Evolutionary conservation across 2,329 filamentous ascomycete species (phyloP).

Genomic region (Aureobasidium melanogenum): DNA sequence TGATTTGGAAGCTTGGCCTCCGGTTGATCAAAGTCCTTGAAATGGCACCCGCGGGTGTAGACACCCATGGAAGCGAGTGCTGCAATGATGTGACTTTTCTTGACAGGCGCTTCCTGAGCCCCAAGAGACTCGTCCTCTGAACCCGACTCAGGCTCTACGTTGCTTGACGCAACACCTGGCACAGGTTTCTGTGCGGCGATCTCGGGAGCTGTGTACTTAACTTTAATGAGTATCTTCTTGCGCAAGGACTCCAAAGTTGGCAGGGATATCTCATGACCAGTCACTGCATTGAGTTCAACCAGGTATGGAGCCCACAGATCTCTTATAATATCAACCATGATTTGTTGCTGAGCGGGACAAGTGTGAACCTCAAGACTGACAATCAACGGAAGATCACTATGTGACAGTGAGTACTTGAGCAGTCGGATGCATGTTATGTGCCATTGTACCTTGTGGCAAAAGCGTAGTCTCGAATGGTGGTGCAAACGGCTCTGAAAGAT

Average conservation of each 20-base stretch:
- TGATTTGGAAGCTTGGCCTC: constrained; percentile 49
- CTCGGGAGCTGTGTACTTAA: constrained; percentile 38
- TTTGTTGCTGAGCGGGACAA: constrained; percentile 69
- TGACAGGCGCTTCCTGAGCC: constrained; percentile 28
- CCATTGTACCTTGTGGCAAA: constrained; percentile 48
- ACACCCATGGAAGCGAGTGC: constrained; percentile 66
- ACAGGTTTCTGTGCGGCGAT: constrained; percentile 8
- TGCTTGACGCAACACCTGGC: not conserved
- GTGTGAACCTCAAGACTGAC: constrained; percentile 90
- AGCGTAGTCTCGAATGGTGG: constrained; percentile 66
- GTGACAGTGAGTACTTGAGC: not conserved
- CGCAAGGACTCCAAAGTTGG: constrained; percentile 57
- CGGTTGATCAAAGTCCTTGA: constrained; percentile 60
- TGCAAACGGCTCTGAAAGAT: constrained; percentile 78
- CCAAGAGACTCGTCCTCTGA: constrained; percentile 30
- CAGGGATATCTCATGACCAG: constrained; percentile 52
- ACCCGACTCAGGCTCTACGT: constrained; percentile 19
- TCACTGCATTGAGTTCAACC: constrained; percentile 46
- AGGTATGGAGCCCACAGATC: constrained; percentile 74
- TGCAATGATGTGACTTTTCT: constrained; percentile 55
- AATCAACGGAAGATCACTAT: constrained; percentile 67
- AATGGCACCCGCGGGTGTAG: constrained; percentile 81
- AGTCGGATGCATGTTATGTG: not conserved
- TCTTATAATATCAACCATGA: constrained; percentile 91
- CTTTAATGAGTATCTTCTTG: constrained; percentile 60